Base-by-base conservation (phyloP, 495 filamentous ascomycete genomes). In the Beverwykella pulmonaria region DNA sequence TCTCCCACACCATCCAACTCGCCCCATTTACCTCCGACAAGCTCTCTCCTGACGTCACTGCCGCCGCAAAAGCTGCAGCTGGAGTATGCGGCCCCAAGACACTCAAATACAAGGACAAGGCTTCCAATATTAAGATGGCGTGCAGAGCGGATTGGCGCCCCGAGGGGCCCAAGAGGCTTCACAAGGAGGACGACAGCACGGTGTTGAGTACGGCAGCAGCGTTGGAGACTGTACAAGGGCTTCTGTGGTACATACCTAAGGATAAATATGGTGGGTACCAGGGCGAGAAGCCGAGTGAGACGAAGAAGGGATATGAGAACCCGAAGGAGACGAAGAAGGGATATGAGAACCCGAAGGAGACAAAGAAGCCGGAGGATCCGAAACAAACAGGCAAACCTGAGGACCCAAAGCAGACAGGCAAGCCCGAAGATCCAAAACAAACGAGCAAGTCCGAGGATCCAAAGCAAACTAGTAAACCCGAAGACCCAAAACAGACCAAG, bases 221-320 rank as follows among this genome's bases (percentile, higher is more conserved):
- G 1, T 20, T 63, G 49, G 61, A 56, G 52, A n/a, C 20, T 46
- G 50, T 63, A 32, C 61, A 63, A 52, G 61, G 50, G 19, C 48
- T 61, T 36, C 44, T 61, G 44, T 59, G 39, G 32, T 7, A 7
- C 12, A 50, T 50, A 19, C 25, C 53, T 6, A 56, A 30, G 53
- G 53, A 52, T 48, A 48, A 23, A 48, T 5, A n/a, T 4, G 22
- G 44, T 17, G 17, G 22, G 44, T n/a, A 48, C n/a, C 44, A 48
- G 44, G 44, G 30, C 39, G 39, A 44, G 39, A 44, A 44, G 17
- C 39, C 39, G 9, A 44, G 39, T 44, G 39, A 44, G 39, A 44
- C 39, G 39, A 44, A 44, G 39, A 44, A 44, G 12, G 32, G 32
- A 15, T n/a, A 9, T n/a, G 39, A 44, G 39, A n/a, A 12, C 17